Evolutionary conservation across 768 basidiomycete species (phyloP), one percentile per base, ranked within the genome.

Genomic region (Obba rivulosa): DNA sequence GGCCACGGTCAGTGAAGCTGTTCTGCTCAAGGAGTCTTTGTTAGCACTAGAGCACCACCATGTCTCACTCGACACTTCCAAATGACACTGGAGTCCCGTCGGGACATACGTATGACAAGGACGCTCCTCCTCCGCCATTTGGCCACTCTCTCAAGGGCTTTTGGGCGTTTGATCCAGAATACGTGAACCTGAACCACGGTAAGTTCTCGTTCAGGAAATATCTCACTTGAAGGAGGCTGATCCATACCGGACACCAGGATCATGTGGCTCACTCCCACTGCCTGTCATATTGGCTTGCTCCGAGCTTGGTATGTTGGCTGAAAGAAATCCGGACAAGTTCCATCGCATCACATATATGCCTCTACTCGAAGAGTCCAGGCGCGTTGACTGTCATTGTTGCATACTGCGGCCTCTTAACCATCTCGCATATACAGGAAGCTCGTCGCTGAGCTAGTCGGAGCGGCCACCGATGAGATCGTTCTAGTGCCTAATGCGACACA

Each of bases 181-280:
- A 84, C 49, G 59, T 81, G 42, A 83, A 85, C 55, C 64, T 87
- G 41, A 86, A 87, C 57, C 70, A 80, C 44, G 85, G 85, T 82
- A 44, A 18, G 52, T 40, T 8, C 17, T 8, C n/a, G 66, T 45
- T 20, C 39, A 14, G 28, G 5, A 9, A 45, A 17, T 45, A 11
- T 16, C 9, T 10, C 21, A 23, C 34, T 18, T 20, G 40, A 10
- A 16, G 39, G 20, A 9, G 18, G 21, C n/a, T 42, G 7, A 8
- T 24, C 39, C 4, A 8, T 47, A 14, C 13, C 36, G 34, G 46
- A 18, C 16, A 10, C 14, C 41, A 59, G 58, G 58, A 1, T 59
- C 58, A 2, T 59, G 57, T 39, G 58, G 58, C 11, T 49, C 58
- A 8, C 44, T 46, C 1, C 58, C 58, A 14, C 44, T 59, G 4